Evolutionary conservation across 805 yeast species (phyloP), one percentile per base, ranked within the genome.

Genomic region (Candida awuae): DNA sequence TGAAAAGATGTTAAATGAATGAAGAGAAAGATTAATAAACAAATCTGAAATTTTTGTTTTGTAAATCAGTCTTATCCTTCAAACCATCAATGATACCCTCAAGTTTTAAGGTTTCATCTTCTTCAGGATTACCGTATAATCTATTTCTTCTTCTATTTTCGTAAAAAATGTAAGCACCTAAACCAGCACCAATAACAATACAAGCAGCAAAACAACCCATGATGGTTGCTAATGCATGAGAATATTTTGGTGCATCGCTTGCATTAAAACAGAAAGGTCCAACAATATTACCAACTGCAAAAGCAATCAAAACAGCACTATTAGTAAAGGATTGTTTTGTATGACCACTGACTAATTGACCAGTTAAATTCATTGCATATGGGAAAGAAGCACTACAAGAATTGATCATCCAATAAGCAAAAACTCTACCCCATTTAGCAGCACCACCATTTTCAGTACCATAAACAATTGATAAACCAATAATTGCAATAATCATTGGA

Each of bases 221-320:
- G 28, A 49, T 66, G 29, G 66, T 58, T 19, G 43, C 43, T 18
- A 36, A 64, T 57, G 73, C 70, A 4, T 66, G 61, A 12, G 54
- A 42, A 47, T 63, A 70, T 41, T 67, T 56, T 35, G 80, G 79
- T 8, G 67, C 63, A 46, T 69, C 70, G 19, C 49, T 54, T 8
- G 50, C 58, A 45, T 65, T 62, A 73, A 77, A 74, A 19, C 73
- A 48, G 50, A 73, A 79, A 4, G 80, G 77, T 4, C 74, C 68
- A 20, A 72, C 66, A 22, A 73, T 63, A 44, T 73, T 73, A 18
- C 72, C 61, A 32, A 73, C 53, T 39, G 70, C 63, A 41, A 67
- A 73, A 13, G 66, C 65, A 21, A 64, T 58, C 70, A 70, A 61
- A 19, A 62, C 58, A 40, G 68, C 47, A 23, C 63, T 70, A 44